Evolutionary conservation across 2,329 filamentous ascomycete species (phyloP), one percentile per base, ranked within the genome.

Genomic region (Immersiporthe knoxdaviesiana): DNA sequence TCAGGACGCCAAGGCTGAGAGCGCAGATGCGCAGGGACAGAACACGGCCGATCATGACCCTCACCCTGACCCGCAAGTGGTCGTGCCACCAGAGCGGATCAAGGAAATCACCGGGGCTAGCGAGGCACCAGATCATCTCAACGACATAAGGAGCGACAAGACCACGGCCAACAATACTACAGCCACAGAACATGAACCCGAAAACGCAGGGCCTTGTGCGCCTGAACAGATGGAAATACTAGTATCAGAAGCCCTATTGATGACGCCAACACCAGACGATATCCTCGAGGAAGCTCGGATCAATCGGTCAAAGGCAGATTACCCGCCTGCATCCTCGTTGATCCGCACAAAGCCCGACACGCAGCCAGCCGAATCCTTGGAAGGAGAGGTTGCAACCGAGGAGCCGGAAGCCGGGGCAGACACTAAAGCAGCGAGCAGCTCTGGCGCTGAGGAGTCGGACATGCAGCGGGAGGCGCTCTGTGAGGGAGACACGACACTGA

Each of bases 401-500:
- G 65, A 5, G 44, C 58, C 35, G 18, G 65, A 16, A 58, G 32
- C 21, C 21, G 56, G 16, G 21, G 65, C 59, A 10, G 27, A 63
- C 10, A 41, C 35, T 30, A 61, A 65, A 8, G 71, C 54, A 54
- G 74, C 71, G 72, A 62, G 68, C 16, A 68, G 74, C 44, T 60
- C 74, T 61, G 50, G 73, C 72, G 63, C 64, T 70, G 73, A 24
- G 39, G 4, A 74, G 54, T 65, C 73, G 24, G 67, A 67, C 35
- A 73, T 77, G 47, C 80, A n/a, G n/a, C n/a, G 83, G 12, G 87
- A 87, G 71, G 79, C 78, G 8, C 86, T 97, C 64, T 94, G 92
- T 60, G 92, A 94, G 77, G 92, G 93, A 10, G 94, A 97, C 76
- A 97, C 93, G 0, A 86, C 85, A 56, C 85, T 98, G 54, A 83